Conservation (phyloP, 2,329 filamentous ascomycete genomes). For the Lecanicillium sp. region DNA sequence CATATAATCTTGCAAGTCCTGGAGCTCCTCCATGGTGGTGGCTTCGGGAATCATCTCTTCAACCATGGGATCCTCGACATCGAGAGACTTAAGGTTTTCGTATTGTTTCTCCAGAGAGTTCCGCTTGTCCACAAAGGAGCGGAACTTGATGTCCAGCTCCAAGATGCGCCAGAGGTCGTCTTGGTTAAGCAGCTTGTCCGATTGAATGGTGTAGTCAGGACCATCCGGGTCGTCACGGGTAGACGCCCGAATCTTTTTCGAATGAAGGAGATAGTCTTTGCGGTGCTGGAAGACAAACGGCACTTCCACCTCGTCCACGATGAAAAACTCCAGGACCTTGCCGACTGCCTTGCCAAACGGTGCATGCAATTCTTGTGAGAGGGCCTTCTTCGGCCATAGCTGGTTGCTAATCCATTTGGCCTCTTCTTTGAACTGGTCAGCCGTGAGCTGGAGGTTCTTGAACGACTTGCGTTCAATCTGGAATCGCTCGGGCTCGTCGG, state of each 20-base stretch:
- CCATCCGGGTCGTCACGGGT: constrained; percentile 59
- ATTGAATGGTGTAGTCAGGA: constrained; percentile 65
- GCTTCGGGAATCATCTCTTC: constrained; percentile 76
- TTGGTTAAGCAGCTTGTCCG: constrained; percentile 85
- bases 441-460: constrained; percentile 69
- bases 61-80: constrained; percentile 65
- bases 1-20: constrained; percentile 92
- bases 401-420: constrained; percentile 85
- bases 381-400: constrained; percentile 79
- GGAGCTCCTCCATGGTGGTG: constrained; percentile 85
- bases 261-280: constrained; percentile 94
- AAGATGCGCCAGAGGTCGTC: constrained; percentile 93
- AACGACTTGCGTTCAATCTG: constrained; percentile 88
- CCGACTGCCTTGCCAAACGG: constrained; percentile 84
- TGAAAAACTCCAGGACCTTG: constrained; percentile 92
- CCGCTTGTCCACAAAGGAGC: constrained; percentile 85
- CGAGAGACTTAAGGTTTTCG: constrained; percentile 59
- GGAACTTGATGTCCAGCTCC: constrained; percentile 91
- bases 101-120: constrained; percentile 76
- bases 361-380: constrained; percentile 62
- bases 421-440: constrained; percentile 86
- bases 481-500: constrained; percentile 88
- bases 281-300: constrained; percentile 98
- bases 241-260: constrained; percentile 59
- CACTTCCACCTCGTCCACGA: constrained; percentile 88